These are phyloP conservation scores for Drechslerella stenobrocha DNA, from an alignment of 2,329 filamentous ascomycete species.

Conservation along the genomic window DNA sequence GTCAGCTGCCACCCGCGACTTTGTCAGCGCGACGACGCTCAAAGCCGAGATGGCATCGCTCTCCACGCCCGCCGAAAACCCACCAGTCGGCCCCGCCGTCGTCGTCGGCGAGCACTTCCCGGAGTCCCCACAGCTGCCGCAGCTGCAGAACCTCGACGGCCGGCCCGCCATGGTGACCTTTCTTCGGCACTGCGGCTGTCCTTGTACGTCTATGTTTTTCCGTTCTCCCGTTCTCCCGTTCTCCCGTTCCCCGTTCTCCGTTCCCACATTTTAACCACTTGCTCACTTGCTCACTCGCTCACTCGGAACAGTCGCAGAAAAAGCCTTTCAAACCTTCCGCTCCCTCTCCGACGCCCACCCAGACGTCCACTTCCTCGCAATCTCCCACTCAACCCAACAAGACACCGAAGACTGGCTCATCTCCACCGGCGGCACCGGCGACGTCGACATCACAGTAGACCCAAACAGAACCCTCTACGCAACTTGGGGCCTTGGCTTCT, in stretches of 20 bases:
- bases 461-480: constrained; percentile 65
- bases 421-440: constrained; percentile 62
- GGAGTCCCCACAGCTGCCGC: constrained; percentile 59
- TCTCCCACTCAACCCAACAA: constrained; percentile 64
- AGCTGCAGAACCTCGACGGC: constrained; percentile 59
- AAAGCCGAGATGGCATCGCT: constrained; percentile 42
- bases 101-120: constrained; percentile 64
- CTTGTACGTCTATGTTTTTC: constrained; percentile 61
- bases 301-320: constrained; percentile 65
- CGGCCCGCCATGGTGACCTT: constrained; percentile 69
- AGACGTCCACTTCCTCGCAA: constrained; percentile 63
- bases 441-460: constrained; percentile 66
- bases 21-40: constrained; percentile 29
- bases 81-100: constrained; percentile 59
- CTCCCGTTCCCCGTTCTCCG: constrained; percentile 7
- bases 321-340: constrained; percentile 64
- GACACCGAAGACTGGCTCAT: constrained; percentile 65
- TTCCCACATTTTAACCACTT: neutral
- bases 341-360: constrained; percentile 60
- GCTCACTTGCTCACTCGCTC: neutral
- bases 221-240: neutral
- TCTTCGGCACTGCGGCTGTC: constrained; percentile 73
- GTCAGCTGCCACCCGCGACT: constrained; percentile 31
- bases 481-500: constrained; percentile 67
- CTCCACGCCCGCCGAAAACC: constrained; percentile 32